A percentile compares a stretch with the other conserved stretches of the same genome.
Evolutionary conservation across 208 protist species (phyloP).

Genomic region (Phytomonas sp.): DNA sequence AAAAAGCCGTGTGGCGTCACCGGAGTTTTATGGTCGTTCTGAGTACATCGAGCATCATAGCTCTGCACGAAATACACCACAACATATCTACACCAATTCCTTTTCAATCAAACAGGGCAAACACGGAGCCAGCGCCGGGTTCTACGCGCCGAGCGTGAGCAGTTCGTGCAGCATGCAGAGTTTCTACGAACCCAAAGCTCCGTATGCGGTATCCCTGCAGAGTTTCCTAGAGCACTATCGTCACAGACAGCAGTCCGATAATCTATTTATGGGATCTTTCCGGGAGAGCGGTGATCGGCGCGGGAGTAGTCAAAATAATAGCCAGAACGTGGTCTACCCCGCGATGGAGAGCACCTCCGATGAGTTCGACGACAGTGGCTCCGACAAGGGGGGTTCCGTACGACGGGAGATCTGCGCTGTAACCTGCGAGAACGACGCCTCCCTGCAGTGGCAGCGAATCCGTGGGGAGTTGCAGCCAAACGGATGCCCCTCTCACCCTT

Average conservation of each 20-base stretch:
- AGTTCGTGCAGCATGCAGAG: conserved; percentile 11
- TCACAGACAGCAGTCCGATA: background rate
- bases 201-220: conserved; percentile 15
- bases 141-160: conserved; percentile 16
- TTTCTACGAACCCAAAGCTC: conserved; percentile 8
- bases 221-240: conserved; percentile 10
- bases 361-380: conserved; percentile 21
- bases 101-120: conserved; percentile 5
- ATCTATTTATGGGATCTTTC: conserved; percentile 13
- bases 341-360: conserved; percentile 32
- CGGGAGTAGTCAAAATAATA: background rate
- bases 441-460: background rate
- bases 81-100: conserved; percentile 16
- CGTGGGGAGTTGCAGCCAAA: background rate
- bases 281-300: conserved; percentile 5
- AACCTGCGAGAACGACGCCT: background rate
- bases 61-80: conserved; percentile 16
- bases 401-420: background rate
- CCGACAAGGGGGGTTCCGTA: background rate
- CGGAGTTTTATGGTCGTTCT: conserved; percentile 27
- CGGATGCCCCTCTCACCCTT: background rate
- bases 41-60: conserved; percentile 18
- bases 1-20: conserved; percentile 33
- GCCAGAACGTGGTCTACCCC: conserved; percentile 6
- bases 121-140: background rate